phyloP scores from a whole-genome alignment of 768 basidiomycete genomes.

The Imleria badia region DNA sequence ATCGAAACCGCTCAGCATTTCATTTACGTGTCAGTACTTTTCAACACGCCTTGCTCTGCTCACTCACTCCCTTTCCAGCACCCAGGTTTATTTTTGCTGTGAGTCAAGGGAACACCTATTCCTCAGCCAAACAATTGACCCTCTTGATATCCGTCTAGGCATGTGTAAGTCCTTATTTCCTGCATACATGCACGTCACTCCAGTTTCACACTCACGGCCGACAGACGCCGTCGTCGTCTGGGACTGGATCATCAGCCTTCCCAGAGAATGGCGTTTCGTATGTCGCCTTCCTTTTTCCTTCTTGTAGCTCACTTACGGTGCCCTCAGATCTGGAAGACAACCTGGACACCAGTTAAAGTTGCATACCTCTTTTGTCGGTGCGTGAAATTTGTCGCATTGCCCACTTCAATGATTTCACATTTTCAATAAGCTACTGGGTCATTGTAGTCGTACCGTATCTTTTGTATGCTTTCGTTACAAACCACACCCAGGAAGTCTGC shows the following conservation, averaged over 20 bases:
- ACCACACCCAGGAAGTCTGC: slow-evolving; percentile 65
- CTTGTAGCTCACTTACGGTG: neutral
- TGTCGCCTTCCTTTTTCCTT: slow-evolving; percentile 19
- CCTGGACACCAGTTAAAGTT: slow-evolving; percentile 81
- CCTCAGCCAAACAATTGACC: slow-evolving; percentile 26
- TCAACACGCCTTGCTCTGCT: neutral
- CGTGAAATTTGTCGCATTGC: slow-evolving; percentile 30
- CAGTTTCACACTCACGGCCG: neutral
- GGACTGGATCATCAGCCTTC: slow-evolving; percentile 82
- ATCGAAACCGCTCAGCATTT: slow-evolving; percentile 66
- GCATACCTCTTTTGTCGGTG: slow-evolving; percentile 85
- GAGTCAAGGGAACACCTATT: slow-evolving; percentile 36
- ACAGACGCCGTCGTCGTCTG: slow-evolving; percentile 79
- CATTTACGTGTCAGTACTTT: slow-evolving; percentile 60
- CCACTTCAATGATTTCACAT: slow-evolving; percentile 3
- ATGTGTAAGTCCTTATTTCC: slow-evolving; percentile 55
- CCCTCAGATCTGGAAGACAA: slow-evolving; percentile 73
- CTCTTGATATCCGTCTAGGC: slow-evolving; percentile 43
- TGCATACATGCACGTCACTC: slow-evolving; percentile 18
- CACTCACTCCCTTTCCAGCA: slow-evolving; percentile 31
- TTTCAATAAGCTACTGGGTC: slow-evolving; percentile 68
- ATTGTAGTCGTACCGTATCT: slow-evolving; percentile 77
- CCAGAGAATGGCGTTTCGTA: slow-evolving; percentile 78
- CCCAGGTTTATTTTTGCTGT: slow-evolving; percentile 86
- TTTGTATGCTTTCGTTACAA: slow-evolving; percentile 70